Percentiles rank a stretch among this genome's conserved stretches.
These are phyloP conservation scores for Wilcoxina mikolae DNA, from an alignment of 495 filamentous ascomycete genomes.

Conservation along the genomic window DNA sequence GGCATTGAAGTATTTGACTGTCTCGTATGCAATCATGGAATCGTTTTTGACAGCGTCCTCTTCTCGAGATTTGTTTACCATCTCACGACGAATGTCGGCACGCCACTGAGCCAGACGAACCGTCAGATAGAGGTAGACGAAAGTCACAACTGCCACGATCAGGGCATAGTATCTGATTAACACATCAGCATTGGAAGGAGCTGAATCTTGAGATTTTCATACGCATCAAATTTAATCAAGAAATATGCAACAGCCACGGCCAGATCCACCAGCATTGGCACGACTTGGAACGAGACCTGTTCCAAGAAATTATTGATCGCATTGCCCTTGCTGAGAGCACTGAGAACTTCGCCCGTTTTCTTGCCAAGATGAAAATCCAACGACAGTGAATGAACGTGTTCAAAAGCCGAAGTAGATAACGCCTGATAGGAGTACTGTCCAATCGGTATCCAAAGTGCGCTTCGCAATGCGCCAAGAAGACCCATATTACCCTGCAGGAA, in stretches of 20 bases:
- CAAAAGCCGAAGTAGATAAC: slow-evolving; percentile 84
- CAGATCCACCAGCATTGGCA: slow-evolving; percentile 88
- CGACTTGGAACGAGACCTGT: slow-evolving; percentile 84
- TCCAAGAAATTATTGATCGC: slow-evolving; percentile 96
- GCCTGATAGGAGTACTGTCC: slow-evolving; percentile 93
- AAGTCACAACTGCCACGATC: slow-evolving; percentile 79
- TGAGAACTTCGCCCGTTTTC: slow-evolving; percentile 89
- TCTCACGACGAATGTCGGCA: slow-evolving; percentile 73
- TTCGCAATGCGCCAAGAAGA: slow-evolving; percentile 64
- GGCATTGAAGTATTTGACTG: slow-evolving; percentile 98
- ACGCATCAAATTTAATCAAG: slow-evolving; percentile 57
- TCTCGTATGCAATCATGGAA: slow-evolving; percentile 94
- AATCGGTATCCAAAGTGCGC: slow-evolving; percentile 85
- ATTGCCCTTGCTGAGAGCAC: slow-evolving; percentile 84
- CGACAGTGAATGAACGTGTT: slow-evolving; percentile 89
- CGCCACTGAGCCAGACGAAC: slow-evolving; percentile 91
- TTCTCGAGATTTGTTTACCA: slow-evolving; percentile 86
- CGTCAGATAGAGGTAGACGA: slow-evolving; percentile 88
- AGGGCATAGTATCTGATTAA: slow-evolving; percentile 58
- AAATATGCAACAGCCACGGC: slow-evolving; percentile 78
- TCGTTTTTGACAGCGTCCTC: slow-evolving; percentile 98
- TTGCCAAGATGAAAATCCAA: slow-evolving; percentile 94
- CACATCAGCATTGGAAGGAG: slow-evolving; percentile 9
- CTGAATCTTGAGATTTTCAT: not conserved
- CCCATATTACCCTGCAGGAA: slow-evolving; percentile 81